Percentiles rank a stretch among this genome's conserved stretches.
Evolutionary conservation across 176 grass and related monocot species (phyloP).

Genomic region (Bolboschoenus planiculmis): DNA sequence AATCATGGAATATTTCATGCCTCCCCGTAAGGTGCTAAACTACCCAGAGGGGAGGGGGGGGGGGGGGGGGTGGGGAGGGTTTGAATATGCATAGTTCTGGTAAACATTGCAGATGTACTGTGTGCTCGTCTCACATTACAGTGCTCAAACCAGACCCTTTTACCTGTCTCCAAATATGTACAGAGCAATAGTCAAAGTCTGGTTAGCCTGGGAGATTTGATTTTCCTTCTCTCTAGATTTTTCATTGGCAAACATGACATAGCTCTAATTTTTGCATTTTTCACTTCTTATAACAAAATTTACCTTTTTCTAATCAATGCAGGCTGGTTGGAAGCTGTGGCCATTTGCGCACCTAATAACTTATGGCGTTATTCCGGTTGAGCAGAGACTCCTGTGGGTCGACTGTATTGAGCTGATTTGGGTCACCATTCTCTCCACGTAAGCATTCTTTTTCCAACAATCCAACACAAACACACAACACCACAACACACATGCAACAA

Average conservation of each 20-base stretch:
- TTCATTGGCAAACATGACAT: neutral
- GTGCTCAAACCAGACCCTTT: neutral
- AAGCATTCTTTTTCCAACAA: conserved; percentile 18
- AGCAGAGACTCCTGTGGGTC: conserved; percentile 95
- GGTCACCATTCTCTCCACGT: conserved; percentile 98
- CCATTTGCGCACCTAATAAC: conserved; percentile 90
- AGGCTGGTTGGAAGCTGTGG: conserved; percentile 99
- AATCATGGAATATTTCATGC: conserved; percentile 4
- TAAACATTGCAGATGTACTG: neutral
- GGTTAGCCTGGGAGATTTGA: too few species aligned
- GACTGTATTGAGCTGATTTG: conserved; percentile 89
- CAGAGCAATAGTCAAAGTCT: too few species aligned
- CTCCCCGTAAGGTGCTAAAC: neutral
- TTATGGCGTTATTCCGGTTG: conserved; percentile 78
- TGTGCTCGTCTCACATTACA: neutral
- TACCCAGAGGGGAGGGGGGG: too few species aligned
- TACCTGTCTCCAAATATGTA: neutral
- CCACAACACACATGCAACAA: neutral
- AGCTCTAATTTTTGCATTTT: neutral
- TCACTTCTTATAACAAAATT: conserved; percentile 2
- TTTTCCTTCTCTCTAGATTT: too few species aligned
- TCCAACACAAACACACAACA: neutral
- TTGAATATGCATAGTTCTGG: neutral
- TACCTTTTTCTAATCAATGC: neutral
- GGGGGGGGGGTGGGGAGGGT: too few species aligned